A percentile compares a stretch with the other conserved stretches of the same genome.
These are phyloP conservation scores for Dothideomycetidae sp. DNA, from an alignment of 2,329 filamentous ascomycete genomes.

Conservation along the genomic window DNA sequence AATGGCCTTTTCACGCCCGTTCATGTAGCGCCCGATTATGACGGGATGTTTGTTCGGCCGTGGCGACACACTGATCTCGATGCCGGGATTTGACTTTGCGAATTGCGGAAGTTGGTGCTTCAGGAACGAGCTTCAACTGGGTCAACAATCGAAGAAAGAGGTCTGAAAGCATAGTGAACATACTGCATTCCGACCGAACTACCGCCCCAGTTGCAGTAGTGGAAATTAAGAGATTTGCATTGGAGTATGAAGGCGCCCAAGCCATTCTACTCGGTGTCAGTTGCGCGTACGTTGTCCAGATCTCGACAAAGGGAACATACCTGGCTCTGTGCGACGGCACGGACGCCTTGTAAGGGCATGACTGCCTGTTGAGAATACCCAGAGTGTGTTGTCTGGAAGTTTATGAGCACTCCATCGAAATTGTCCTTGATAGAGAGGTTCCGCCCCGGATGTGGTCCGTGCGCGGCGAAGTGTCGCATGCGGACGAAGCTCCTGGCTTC, in stretches of 20 bases:
- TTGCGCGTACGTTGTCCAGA: too few relatives aligned
- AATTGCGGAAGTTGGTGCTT: conserved; percentile 62
- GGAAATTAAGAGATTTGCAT: conserved; percentile 89
- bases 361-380: too few relatives aligned
- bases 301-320: too few relatives aligned
- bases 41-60: conserved; percentile 82
- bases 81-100: conserved; percentile 65
- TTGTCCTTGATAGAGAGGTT: not conserved
- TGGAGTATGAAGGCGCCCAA: conserved; percentile 92
- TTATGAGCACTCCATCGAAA: too few relatives aligned
- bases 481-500: too few relatives aligned
- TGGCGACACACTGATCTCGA: conserved; percentile 85
- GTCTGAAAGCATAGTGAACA: conserved; percentile 22
- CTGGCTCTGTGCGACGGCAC: conserved; percentile 41
- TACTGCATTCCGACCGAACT: conserved; percentile 94
- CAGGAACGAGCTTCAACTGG: conserved; percentile 70
- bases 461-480: not conserved
- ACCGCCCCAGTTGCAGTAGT: conserved; percentile 94
- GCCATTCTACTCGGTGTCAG: conserved; percentile 88
- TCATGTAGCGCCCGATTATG: conserved; percentile 82
- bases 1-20: conserved; percentile 69
- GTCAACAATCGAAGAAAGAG: conserved; percentile 6
- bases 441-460: not conserved
- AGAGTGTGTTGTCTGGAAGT: too few relatives aligned
- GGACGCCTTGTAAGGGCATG: conserved; percentile 38